Conservation (phyloP, 805 yeast genomes). For the Tetrapisispora phaffii region DNA sequence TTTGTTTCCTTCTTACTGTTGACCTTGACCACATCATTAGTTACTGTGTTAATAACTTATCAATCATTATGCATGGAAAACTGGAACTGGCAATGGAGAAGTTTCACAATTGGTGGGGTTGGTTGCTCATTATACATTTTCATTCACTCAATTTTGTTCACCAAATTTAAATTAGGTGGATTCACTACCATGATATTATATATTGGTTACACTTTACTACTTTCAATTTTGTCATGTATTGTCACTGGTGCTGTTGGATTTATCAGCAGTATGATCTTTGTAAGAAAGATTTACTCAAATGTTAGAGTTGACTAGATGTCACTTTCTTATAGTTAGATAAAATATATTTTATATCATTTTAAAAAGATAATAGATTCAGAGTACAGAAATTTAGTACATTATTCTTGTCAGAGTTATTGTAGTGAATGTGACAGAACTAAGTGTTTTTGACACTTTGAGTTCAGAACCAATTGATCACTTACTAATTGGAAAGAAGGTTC, state of each 20-base stretch:
- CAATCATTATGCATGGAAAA: conserved; percentile 82
- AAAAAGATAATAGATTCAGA: too few relatives aligned
- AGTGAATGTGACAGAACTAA: too few relatives aligned
- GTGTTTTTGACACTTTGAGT: too few relatives aligned
- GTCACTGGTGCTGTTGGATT: conserved; percentile 87
- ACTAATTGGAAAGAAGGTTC: too few relatives aligned
- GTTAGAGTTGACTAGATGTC: conserved; percentile 68
- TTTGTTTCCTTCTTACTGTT: conserved; percentile 80
- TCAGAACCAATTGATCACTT: too few relatives aligned
- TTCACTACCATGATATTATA: conserved; percentile 69
- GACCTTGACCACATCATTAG: conserved; percentile 70
- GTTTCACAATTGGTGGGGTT: conserved; percentile 82
- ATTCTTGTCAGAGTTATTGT: too few relatives aligned
- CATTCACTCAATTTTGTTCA: conserved; percentile 67
- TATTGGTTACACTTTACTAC: conserved; percentile 69
- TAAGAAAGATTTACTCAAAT: conserved; percentile 68
- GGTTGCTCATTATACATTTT: conserved; percentile 82
- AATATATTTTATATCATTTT: neutral
- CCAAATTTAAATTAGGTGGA: conserved; percentile 62
- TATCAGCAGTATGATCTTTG: conserved; percentile 60
- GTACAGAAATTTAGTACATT: too few relatives aligned
- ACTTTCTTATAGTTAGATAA: neutral
- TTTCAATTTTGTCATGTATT: conserved; percentile 62
- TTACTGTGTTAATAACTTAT: conserved; percentile 71
- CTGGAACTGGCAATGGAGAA: conserved; percentile 97